phyloP scores from a whole-genome alignment of 2,329 filamentous ascomycete species.

The Xylaria sp. region DNA sequence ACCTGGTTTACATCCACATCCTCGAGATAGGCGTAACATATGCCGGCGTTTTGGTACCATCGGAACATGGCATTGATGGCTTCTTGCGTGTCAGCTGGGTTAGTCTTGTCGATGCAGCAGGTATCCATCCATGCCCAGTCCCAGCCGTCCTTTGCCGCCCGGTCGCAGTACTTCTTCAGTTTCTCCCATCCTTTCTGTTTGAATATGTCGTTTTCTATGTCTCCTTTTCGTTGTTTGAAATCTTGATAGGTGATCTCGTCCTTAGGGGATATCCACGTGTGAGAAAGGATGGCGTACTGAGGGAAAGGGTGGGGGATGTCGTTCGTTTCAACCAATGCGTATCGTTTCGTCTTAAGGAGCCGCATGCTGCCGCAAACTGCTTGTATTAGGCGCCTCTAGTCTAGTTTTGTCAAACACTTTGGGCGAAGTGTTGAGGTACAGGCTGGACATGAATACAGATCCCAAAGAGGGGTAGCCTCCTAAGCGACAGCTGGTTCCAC shows the following conservation, averaged over 20 bases:
- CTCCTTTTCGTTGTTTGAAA: conserved; percentile 31
- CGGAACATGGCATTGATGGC: conserved; percentile 36
- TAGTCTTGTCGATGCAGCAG: conserved; percentile 36
- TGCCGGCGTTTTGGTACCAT: conserved; percentile 29
- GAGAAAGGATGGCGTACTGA: conserved; percentile 36
- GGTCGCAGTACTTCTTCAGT: conserved; percentile 31
- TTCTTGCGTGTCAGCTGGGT: conserved; percentile 18
- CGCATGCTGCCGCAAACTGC: conserved; percentile 1
- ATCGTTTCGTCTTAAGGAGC: conserved; percentile 9
- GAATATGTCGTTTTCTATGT: conserved; percentile 31
- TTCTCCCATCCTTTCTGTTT: conserved; percentile 36
- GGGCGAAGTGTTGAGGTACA: too few species aligned
- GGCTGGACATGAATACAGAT: too few species aligned
- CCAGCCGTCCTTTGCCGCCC: conserved; percentile 29
- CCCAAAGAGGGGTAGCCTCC: too few species aligned
- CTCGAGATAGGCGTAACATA: conserved; percentile 33
- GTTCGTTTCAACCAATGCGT: conserved; percentile 3
- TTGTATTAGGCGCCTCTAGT: too few species aligned
- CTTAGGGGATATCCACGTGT: conserved; percentile 33
- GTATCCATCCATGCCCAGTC: conserved; percentile 36
- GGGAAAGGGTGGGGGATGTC: conserved; percentile 15
- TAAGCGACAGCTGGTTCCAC: too few species aligned
- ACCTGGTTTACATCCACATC: conserved; percentile 22
- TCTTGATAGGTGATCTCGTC: conserved; percentile 36
- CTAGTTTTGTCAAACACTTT: too few species aligned